Base-by-base conservation (phyloP, 257 asterid species). In the Penstemon newberryi region DNA sequence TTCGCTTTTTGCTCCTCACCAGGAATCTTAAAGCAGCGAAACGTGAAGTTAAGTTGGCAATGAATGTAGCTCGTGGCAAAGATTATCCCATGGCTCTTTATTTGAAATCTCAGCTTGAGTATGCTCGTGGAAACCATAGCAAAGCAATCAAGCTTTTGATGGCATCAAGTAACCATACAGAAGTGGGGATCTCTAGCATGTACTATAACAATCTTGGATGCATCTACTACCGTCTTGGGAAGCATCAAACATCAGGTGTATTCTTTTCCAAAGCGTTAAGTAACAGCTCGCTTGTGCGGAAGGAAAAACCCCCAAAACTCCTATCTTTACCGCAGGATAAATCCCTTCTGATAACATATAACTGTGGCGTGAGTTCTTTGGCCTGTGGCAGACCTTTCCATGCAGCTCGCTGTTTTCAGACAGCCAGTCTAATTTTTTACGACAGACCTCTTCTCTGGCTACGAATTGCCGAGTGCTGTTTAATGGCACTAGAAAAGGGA, bases 21-120 rank as follows among this genome's bases (percentile, higher is more conserved):
- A 79, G 90, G 78, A 90, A 92, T 71, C 88, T 85, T 25, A 88
- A 88, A 82, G 91, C 96, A 69, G 96, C 98, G 39, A 92, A 90
- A 75, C 96, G 96, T 69, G 97, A 88, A 77, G 93, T 86, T 55
- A 92, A 90, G 87, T 75, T 90, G 90, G 96, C 91, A 13, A 90
- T 90, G 96, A 92, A 86, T 75, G 68, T 84, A 49, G 90, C 91
- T n/a, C 91, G 85, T 43, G 97, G 87, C 19, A 88, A 85, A 73
- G 97, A 93, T 71, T 77, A 90, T 71, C 77, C 87, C 40, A 56
- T 78, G 82, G 96, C 95, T 55, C 92, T 93, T 52, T 90, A 86
- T 78, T 69, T 90, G 82, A 93, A 93, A 78, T 88, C 97, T 6
- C 96, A 88, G 80, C 97, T 90, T 68, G 98, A 93, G 78, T 90